Conservation (phyloP, 1,139 yeast species). For the Hanseniaspora sp. region DNA sequence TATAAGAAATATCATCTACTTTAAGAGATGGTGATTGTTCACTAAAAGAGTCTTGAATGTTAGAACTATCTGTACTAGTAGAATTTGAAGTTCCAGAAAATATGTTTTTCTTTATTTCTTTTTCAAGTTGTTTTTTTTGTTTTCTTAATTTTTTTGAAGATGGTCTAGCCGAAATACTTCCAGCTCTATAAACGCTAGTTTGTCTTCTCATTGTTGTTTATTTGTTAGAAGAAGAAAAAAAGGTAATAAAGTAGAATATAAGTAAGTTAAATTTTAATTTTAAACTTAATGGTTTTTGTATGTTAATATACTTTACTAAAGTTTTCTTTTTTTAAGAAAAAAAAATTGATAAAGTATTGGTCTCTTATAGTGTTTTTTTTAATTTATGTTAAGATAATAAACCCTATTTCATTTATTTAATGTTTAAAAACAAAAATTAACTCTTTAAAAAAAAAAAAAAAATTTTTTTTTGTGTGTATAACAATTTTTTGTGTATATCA, state of each 20-base stretch:
- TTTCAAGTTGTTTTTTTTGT: constrained; percentile 5
- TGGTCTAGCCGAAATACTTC: not conserved
- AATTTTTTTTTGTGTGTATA: not conserved
- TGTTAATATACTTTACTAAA: too few species aligned
- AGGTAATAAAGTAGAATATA: too few species aligned
- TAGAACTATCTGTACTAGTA: not conserved
- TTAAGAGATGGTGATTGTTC: not conserved
- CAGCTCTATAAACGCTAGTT: not conserved
- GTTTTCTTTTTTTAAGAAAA: too few species aligned
- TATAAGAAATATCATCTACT: not conserved
- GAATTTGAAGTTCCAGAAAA: not conserved
- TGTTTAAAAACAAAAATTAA: not conserved
- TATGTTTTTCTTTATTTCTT: not conserved
- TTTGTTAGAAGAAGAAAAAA: too few species aligned
- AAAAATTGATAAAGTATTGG: too few species aligned
- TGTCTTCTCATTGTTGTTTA: not conserved
- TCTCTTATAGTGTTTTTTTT: not conserved
- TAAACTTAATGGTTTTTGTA: too few species aligned
- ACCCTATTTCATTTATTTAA: not conserved
- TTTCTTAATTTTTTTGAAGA: constrained; percentile 10
- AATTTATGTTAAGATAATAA: not conserved
- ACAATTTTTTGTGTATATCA: not conserved
- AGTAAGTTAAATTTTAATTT: too few species aligned
- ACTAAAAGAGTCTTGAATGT: not conserved
- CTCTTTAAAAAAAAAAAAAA: not conserved